Evolutionary conservation across 1,139 yeast genomes (phyloP), one percentile per base, ranked within the genome.

Genomic region (Saccharomyces hybrid): DNA sequence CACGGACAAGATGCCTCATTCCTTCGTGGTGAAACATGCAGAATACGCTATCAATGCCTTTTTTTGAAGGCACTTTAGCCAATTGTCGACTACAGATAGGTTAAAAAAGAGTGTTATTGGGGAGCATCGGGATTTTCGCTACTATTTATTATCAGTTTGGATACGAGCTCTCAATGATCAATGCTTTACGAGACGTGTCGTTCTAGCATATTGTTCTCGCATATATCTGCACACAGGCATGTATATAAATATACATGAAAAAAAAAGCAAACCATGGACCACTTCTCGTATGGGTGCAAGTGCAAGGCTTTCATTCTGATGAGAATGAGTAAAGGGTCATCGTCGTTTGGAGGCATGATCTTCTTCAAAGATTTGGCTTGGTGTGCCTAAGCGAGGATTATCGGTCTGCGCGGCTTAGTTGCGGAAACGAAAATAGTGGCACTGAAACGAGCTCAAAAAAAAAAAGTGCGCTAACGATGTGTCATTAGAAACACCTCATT

Each of bases 21-120:
- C 66, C 1, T 63, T 63, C 52, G 65, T 63, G 5, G 46, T 62
- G 8, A 51, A 56, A 12, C 58, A 60, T 48, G 58, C 64, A 31
- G 53, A 57, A 42, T 52, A 54, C 32, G 59, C 61, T 9, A 58
- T 61, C 11, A 58, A 59, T 31, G 48, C 52, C 27, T 62, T 58
- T 50, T 58, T 62, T 49, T 58, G 51, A 48, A 2, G 16, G 4
- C 24, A 9, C 19, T 12, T 12, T 24, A 38, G 26, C 26, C 4
- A 24, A 24, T 24, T 24, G 26, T 24, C 6, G 26, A 5, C 26
- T 4, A 24, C 26, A 24, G 26, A 24, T 4, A 4, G 5, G 6
- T 4, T 4, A 4, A 6, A 24, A 24, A 24, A 24, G 26, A 4
- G 26, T 24, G 26, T 14, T 9, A 9, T 9, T 7, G 42, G 12